Evolutionary conservation across 305 asterid genomes (phyloP).

Genomic region (Nicotiana rustica): DNA sequence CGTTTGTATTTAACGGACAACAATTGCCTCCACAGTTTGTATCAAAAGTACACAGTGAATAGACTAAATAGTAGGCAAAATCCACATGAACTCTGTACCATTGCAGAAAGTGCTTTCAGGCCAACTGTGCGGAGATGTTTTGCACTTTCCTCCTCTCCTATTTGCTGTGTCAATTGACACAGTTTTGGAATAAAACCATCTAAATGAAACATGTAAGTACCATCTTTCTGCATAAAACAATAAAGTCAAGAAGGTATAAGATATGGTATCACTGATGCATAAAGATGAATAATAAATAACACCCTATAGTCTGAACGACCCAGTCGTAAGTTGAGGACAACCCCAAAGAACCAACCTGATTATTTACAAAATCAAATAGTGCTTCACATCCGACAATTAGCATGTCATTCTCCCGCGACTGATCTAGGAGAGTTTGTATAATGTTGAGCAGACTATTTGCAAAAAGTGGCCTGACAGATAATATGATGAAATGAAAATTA

Average conservation of each 20-base stretch:
- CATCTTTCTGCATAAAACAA: constrained; percentile 78
- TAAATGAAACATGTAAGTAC: constrained; percentile 91
- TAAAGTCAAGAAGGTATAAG: constrained; percentile 36
- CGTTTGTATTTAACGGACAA: background rate
- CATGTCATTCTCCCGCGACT: constrained; percentile 83
- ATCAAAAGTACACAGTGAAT: constrained; percentile 31
- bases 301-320: constrained; percentile 24
- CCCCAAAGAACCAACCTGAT: constrained; percentile 69
- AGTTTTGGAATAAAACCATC: constrained; percentile 95
- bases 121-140: constrained; percentile 71
- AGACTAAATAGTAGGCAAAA: constrained; percentile 30
- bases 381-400: constrained; percentile 84
- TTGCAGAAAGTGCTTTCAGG: constrained; percentile 89
- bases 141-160: constrained; percentile 78
- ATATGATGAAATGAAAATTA: constrained; percentile 24
- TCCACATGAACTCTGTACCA: constrained; percentile 60
- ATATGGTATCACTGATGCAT: constrained; percentile 4
- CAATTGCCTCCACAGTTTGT: background rate
- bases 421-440: constrained; percentile 84
- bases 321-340: constrained; percentile 29
- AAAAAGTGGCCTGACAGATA: constrained; percentile 83
- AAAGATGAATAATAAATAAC: background rate
- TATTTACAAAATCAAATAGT: constrained; percentile 92
- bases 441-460: constrained; percentile 86
- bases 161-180: constrained; percentile 92